phyloP scores from a whole-genome alignment of 106 monocot genomes.

The Dendrobium chrysotoxum region DNA sequence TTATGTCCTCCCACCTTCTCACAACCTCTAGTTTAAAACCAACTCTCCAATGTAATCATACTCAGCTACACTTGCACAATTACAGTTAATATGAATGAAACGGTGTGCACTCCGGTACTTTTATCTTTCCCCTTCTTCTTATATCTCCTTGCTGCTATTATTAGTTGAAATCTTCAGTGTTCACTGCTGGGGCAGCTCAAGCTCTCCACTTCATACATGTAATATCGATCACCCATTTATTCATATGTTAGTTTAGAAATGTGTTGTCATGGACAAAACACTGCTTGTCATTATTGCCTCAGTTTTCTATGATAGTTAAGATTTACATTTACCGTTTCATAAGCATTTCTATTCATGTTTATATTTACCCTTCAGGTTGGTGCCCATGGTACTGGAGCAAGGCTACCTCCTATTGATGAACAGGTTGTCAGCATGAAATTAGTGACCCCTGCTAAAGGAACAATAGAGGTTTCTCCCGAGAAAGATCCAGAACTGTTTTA shows the following conservation, averaged over 20 bases:
- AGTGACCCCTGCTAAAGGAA: conserved; percentile 89
- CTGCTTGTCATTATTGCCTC: background rate
- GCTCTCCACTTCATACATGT: background rate
- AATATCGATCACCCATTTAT: background rate
- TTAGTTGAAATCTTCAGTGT: background rate
- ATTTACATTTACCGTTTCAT: background rate
- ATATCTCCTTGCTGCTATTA: no score
- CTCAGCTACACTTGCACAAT: no score
- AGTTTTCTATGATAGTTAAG: background rate
- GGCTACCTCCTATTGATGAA: conserved; percentile 85
- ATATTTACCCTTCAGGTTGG: conserved; percentile 51
- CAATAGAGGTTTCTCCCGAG: conserved; percentile 76
- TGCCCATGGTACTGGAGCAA: conserved; percentile 93
- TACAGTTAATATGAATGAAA: no score
- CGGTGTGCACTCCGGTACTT: no score
- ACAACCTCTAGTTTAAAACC: no score
- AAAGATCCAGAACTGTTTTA: conserved; percentile 85
- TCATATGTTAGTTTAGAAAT: background rate
- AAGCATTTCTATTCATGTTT: conserved; percentile 3
- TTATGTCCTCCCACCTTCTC: no score
- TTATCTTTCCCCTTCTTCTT: no score
- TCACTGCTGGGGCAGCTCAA: background rate
- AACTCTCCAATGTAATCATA: no score
- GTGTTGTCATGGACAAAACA: background rate
- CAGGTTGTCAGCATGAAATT: conserved; percentile 95